A percentile compares a stretch with the other conserved stretches of the same genome.
These are phyloP conservation scores for Colletotrichum limetticola DNA, from an alignment of 2,329 filamentous ascomycete genomes.

Conservation along the genomic window DNA sequence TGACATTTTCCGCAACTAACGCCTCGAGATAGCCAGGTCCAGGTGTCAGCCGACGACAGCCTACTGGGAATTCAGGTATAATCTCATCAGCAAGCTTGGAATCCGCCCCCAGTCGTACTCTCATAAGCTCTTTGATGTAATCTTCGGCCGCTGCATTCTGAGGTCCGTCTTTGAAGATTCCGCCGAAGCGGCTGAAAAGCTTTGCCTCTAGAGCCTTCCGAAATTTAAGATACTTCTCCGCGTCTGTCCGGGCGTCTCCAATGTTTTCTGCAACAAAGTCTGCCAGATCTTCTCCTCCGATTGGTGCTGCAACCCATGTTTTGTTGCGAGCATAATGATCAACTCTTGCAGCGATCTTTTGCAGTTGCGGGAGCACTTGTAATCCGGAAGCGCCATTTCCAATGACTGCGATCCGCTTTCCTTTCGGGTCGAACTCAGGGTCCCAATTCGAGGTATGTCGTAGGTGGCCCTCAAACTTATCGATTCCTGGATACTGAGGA, in stretches of 20 bases:
- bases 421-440: constrained; percentile 56
- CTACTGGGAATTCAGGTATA: neutral
- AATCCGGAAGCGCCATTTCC: constrained; percentile 71
- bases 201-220: constrained; percentile 68
- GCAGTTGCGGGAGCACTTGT: constrained; percentile 65
- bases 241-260: constrained; percentile 66
- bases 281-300: constrained; percentile 66
- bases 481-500: constrained; percentile 66
- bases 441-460: constrained; percentile 74
- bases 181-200: neutral
- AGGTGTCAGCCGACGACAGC: neutral
- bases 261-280: constrained; percentile 63
- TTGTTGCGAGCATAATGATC: constrained; percentile 73
- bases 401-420: constrained; percentile 67
- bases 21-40: neutral
- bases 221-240: constrained; percentile 68
- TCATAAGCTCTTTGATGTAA: neutral
- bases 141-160: neutral
- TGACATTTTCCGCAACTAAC: neutral
- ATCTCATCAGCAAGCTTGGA: neutral
- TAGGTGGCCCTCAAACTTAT: constrained; percentile 63
- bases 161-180: neutral
- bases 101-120: neutral
- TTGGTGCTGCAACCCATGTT: constrained; percentile 75
- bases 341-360: constrained; percentile 58